Evolutionary conservation across 140 eudicot genomes (phyloP).

Genomic region (Oenanthe javanica): DNA sequence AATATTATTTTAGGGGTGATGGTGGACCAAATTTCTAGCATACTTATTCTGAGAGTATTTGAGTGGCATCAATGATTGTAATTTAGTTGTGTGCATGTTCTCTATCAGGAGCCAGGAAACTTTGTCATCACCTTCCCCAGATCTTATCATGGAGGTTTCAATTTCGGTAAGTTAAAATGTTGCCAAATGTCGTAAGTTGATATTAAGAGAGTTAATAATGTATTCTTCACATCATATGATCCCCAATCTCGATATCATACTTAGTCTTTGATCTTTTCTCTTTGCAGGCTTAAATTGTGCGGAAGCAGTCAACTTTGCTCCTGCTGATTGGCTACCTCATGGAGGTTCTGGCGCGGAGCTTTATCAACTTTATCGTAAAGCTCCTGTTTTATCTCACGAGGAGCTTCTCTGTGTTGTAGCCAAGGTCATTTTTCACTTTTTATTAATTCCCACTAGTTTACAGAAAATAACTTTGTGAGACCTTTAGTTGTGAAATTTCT

Average conservation of each 20-base stretch:
- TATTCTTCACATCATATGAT: not conserved
- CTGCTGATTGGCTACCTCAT: conserved; percentile 98
- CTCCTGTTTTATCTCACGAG: conserved; percentile 91
- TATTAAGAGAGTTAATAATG: not conserved
- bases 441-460: not conserved
- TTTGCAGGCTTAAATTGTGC: conserved; percentile 92
- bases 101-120: conserved; percentile 88
- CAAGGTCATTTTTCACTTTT: conserved; percentile 38
- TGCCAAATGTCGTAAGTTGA: not conserved
- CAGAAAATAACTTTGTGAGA: not conserved
- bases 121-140: conserved; percentile 92
- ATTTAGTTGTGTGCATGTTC: conserved; percentile 12
- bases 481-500: not conserved
- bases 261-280: conserved; percentile 22
- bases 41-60: not conserved
- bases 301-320: conserved; percentile 99
- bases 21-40: not conserved
- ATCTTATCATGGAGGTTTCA: conserved; percentile 98
- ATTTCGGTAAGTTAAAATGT: conserved; percentile 58
- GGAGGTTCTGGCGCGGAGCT: conserved; percentile 98
- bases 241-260: not conserved
- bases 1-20: not conserved
- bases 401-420: conserved; percentile 94
- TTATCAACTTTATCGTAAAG: conserved; percentile 77
- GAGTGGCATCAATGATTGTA: conserved; percentile 1